phyloP scores from a whole-genome alignment of 768 basidiomycete genomes.

The Pholiota molesta region DNA sequence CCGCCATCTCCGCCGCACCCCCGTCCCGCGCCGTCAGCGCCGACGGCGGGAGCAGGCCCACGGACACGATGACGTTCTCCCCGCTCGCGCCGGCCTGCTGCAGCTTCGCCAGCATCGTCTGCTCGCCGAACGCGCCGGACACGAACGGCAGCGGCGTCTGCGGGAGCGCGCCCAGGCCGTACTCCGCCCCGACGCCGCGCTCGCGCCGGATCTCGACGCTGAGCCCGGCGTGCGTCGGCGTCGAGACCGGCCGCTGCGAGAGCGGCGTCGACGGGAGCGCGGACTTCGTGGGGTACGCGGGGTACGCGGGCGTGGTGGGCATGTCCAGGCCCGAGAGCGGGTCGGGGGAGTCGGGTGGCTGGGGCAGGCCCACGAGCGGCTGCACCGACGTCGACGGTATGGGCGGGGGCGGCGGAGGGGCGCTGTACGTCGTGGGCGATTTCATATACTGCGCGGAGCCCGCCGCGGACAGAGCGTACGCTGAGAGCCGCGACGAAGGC shows the following conservation, averaged over 20 bases:
- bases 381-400: slow-evolving; percentile 22
- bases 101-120: slow-evolving; percentile 33
- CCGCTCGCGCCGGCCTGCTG: slow-evolving; percentile 38
- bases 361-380: slow-evolving; percentile 20
- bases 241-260: slow-evolving; percentile 57
- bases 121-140: slow-evolving; percentile 44
- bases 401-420: slow-evolving; percentile 39
- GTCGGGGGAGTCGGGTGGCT: slow-evolving; percentile 20
- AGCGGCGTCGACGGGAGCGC: slow-evolving; percentile 54
- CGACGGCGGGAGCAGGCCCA: slow-evolving; percentile 47
- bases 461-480: slow-evolving; percentile 36
- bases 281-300: slow-evolving; percentile 58
- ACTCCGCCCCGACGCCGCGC: slow-evolving; percentile 42
- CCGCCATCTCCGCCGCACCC: slow-evolving; percentile 15
- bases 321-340: slow-evolving; percentile 24
- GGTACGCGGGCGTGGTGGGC: slow-evolving; percentile 74
- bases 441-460: slow-evolving; percentile 38
- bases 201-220: slow-evolving; percentile 73
- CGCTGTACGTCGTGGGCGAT: slow-evolving; percentile 59
- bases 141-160: slow-evolving; percentile 62
- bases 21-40: slow-evolving; percentile 16
- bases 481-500: slow-evolving; percentile 28
- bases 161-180: slow-evolving; percentile 33
- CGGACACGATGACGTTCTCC: slow-evolving; percentile 71
- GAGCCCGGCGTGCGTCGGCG: slow-evolving; percentile 52